Evolutionary conservation across 352 stramenopile species (phyloP), one percentile per base, ranked within the genome.

Genomic region (Globisporangium yorkense): DNA sequence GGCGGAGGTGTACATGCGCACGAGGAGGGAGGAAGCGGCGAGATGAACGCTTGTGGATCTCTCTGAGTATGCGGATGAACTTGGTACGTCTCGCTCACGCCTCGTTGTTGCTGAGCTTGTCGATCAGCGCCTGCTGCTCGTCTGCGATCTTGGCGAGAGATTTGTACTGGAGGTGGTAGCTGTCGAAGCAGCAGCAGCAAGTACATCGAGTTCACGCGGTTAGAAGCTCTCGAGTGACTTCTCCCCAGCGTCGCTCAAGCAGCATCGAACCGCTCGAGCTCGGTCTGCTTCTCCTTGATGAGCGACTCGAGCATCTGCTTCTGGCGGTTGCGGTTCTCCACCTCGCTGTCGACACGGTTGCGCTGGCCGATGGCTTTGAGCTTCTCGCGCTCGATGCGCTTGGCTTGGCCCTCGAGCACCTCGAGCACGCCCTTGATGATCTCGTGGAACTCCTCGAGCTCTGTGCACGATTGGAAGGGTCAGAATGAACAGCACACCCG

Each of bases 41-140:
- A 48, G 9, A 2, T 29, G 5, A 16, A 29, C 20, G 40, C 40
- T 45, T 3, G 5, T 45, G 15, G 20, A 12, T 8, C n/a, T 16
- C 8, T 15, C n/a, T 18, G 20, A 12, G 20, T 18, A 40, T 27
- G 5, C 6, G 45, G 13, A 37, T 21, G 21, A 35, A 27, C 5
- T 15, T 29, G 44, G 8, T 24, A 24, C 13, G 13, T 24, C 2
- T 21, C 8, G n/a, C 15, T 50, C 79, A 92, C 51, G 77, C 75
- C 66, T 93, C 79, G 62, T 93, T 93, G 72, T 91, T 93, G 70
- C 84, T 91, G n/a, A 93, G 75, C 63, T 89, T 89, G 47, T 93
- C 80, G 56, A 93, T 91, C 8, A 93, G 72, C 29, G 79, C 54
- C 62, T 90, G 80, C 62, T 93, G 83, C 65, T 91, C 80, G 54